Conservation (phyloP, 768 basidiomycete species). For the Leccinum barrowsii region DNA sequence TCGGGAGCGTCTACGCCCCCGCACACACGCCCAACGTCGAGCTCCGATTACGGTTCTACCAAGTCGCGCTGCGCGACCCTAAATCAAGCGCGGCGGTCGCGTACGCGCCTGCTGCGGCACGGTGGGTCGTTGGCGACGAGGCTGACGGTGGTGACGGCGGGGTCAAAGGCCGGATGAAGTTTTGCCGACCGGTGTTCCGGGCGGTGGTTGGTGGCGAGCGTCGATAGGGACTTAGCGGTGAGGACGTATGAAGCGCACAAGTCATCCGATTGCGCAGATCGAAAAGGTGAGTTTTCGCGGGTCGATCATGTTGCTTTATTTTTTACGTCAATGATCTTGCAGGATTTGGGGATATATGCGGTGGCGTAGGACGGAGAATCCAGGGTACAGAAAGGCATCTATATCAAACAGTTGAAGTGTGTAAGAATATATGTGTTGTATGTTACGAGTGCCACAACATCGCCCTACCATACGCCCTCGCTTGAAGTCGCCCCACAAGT, state of each 20-base stretch:
- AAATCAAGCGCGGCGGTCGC: slow-evolving; percentile 30
- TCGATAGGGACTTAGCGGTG: no score
- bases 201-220: slow-evolving; percentile 30
- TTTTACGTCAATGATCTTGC: not conserved
- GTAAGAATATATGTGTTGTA: no score
- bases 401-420: no score
- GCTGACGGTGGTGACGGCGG: slow-evolving; percentile 15
- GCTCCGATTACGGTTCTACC: slow-evolving; percentile 44
- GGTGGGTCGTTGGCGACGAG: no score
- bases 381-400: no score
- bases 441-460: no score
- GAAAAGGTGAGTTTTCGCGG: slow-evolving; percentile 49
- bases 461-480: no score
- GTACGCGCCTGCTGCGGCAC: no score
- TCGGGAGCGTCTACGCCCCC: slow-evolving; percentile 50
- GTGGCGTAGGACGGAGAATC: not conserved
- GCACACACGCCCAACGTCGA: slow-evolving; percentile 64
- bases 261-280: no score
- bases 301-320: not conserved
- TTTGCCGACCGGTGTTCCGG: slow-evolving; percentile 11
- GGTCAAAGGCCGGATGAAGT: no score
- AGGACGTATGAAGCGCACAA: no score
- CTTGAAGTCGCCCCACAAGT: no score
- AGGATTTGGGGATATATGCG: slow-evolving; percentile 12
- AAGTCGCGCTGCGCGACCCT: slow-evolving; percentile 33